Evolutionary conservation across 2,329 filamentous ascomycete species (phyloP), one percentile per base, ranked within the genome.

Genomic region (Penicillium sp.): DNA sequence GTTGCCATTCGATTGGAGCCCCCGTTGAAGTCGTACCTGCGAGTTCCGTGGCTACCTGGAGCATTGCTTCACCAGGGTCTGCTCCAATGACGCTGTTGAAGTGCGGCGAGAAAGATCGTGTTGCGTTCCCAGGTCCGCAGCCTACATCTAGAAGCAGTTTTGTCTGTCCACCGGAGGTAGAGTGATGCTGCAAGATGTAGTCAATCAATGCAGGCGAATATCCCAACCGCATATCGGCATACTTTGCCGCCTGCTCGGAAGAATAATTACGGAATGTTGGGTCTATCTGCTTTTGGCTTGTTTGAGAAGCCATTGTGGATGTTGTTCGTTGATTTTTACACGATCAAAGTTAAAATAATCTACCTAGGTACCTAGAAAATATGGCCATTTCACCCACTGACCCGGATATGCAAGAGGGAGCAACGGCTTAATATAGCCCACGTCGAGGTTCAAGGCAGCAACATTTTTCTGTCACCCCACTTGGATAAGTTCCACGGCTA

Each of bases 61-160:
- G 42, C 49, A 52, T 52, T 21, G n/a, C 49, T 18, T 52, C 49
- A n/a, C 49, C 49, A 9, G 49, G 49, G 23, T 52, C 49, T 28
- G 23, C 49, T 12, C 49, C 49, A 28, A 40, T 26, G 35, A 52
- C 33, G 14, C 40, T 35, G 33, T 33, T 38, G 14, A 52, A 52
- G 28, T 52, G n/a, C 12, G 49, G 26, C 33, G 49, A 35, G 18
- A 52, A 20, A 16, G 16, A 18, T 16, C 35, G 49, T 7, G 49
- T 52, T 2, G 49, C 38, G 23, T 52, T 52, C 3, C 49, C 49
- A n/a, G 49, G 49, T 23, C 49, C 49, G 20, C 49, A 52, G 3
- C 49, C 49, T n/a, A 52, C 49, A 12, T 52, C 49, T 20, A 52
- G 23, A 12, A 52, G 33, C 14, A 52, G 9, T 24, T 33, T 23